Base-by-base conservation (phyloP, 176 grass and related monocot genomes). In the Oryza longistaminata region DNA sequence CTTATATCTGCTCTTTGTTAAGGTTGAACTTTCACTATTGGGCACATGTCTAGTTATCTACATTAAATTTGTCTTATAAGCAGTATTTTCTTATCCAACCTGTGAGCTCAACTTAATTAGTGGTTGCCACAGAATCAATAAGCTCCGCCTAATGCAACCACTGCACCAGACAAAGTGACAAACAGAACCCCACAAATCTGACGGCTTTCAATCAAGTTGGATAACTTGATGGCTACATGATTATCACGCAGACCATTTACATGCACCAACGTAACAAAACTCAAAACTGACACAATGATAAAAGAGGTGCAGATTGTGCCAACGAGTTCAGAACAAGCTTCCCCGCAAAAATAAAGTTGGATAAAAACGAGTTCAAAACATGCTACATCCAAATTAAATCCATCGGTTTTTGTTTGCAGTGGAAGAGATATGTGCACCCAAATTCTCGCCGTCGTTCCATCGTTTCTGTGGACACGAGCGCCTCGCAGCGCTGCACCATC, bases 401-500 rank as follows among this genome's bases (percentile, higher is more conserved):
- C 46, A 48, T 78, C 1, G 17, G 17, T 78, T 78, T 85, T 74
- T 67, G 55, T 82, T 45, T 49, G 44, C 7, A 7, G 34, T 3
- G 49, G 46, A 61, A 48, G 84, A 69, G 31, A 75, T 62, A 24
- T 24, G 58, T 60, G 5, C 61, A 53, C 60, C 84, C 69, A 17
- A 87, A 64, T 79, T 75, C 62, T 24, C 6, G 8, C 9, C 9
- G 61, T 74, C 68, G 64, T 29, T n/a, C 27, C 27, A 42, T 61
- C 37, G 62, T 21, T 82, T 87, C 6, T 87, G 85, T 91, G 89
- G 89, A 76, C 85, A 80, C 1, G 37, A 43, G 15, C 44, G 44
- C 9, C 71, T 80, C 64, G 89, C 53, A 2, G 42, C 22, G 40
- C 85, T 81, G 52, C 85, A 70, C 89, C 89, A 65, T 91, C 81